These are phyloP conservation scores for Gossypium laxum DNA, from an alignment of 441 rosid genomes.

Conservation along the genomic window DNA sequence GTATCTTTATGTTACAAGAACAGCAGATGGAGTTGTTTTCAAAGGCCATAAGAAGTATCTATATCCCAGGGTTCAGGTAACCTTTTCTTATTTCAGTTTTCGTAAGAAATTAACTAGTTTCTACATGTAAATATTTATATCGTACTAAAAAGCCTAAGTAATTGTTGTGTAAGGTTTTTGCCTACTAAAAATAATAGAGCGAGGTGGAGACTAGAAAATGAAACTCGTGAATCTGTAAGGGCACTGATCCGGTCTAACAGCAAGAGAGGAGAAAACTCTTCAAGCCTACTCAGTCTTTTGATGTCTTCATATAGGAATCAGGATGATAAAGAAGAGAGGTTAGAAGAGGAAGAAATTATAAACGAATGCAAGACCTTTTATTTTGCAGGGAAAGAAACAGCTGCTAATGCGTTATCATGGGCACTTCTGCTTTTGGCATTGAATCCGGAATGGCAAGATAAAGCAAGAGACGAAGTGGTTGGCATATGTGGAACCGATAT, in stretches of 20 bases:
- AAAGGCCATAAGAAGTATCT: conserved; percentile 44
- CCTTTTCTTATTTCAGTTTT: background rate
- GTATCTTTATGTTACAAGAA: conserved; percentile 56
- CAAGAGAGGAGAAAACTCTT: conserved; percentile 25
- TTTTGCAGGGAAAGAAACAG: conserved; percentile 73
- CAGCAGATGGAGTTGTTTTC: conserved; percentile 49
- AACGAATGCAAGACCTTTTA: conserved; percentile 84
- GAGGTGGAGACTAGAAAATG: conserved; percentile 52
- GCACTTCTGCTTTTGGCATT: conserved; percentile 48
- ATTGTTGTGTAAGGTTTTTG: conserved; percentile 38
- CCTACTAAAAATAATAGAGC: conserved; percentile 68
- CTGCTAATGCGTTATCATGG: conserved; percentile 59
- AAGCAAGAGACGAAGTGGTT: conserved; percentile 58
- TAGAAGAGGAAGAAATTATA: conserved; percentile 53
- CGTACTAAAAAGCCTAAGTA: background rate
- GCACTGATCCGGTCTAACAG: conserved; percentile 33
- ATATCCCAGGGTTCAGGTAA: conserved; percentile 78
- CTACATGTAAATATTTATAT: background rate
- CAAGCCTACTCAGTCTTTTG: conserved; percentile 45
- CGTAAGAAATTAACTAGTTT: background rate
- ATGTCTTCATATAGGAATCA: conserved; percentile 38
- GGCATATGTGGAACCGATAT: conserved; percentile 27
- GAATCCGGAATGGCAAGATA: conserved; percentile 74
- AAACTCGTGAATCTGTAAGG: conserved; percentile 48
- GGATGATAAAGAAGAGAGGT: conserved; percentile 47